Percentiles rank a stretch among this genome's conserved stretches.
Conservation (phyloP, 2,329 filamentous ascomycete genomes). For the Endothia cerciana region DNA sequence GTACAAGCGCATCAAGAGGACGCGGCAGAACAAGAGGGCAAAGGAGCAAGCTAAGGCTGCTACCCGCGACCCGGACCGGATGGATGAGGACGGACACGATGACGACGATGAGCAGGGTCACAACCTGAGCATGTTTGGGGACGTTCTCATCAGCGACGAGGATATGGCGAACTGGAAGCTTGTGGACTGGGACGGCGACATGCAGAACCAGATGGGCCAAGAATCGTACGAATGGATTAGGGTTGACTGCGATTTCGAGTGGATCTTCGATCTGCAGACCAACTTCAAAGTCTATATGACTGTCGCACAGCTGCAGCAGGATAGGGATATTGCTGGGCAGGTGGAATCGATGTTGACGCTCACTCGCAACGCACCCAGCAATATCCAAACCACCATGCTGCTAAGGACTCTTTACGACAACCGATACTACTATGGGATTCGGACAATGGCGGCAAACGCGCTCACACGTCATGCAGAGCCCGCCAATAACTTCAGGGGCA, state of each 20-base stretch:
- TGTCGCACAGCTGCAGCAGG: conserved; percentile 94
- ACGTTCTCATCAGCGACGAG: conserved; percentile 81
- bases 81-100: conserved; percentile 55
- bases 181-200: conserved; percentile 85
- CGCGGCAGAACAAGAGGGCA: conserved; percentile 61
- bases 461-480: conserved; percentile 75
- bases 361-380: conserved; percentile 67
- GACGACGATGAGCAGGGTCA: conserved; percentile 69
- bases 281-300: conserved; percentile 97
- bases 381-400: conserved; percentile 85
- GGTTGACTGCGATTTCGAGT: conserved; percentile 97
- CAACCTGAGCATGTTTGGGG: conserved; percentile 86
- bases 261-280: conserved; percentile 83
- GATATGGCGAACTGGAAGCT: conserved; percentile 85
- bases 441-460: conserved; percentile 79
- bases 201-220: conserved; percentile 88
- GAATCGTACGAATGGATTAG: conserved; percentile 99
- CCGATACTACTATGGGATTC: conserved; percentile 92
- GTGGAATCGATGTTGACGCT: conserved; percentile 78
- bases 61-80: conserved; percentile 58
- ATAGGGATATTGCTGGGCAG: conserved; percentile 92
- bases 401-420: conserved; percentile 87
- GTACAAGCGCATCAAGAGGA: conserved; percentile 95
- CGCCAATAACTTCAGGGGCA: conserved; percentile 75
- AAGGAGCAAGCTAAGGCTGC: conserved; percentile 72